A percentile compares a stretch with the other conserved stretches of the same genome.
Evolutionary conservation across 192 early-diverging fungal species (phyloP).

Genomic region (Coemansia aciculifera): DNA sequence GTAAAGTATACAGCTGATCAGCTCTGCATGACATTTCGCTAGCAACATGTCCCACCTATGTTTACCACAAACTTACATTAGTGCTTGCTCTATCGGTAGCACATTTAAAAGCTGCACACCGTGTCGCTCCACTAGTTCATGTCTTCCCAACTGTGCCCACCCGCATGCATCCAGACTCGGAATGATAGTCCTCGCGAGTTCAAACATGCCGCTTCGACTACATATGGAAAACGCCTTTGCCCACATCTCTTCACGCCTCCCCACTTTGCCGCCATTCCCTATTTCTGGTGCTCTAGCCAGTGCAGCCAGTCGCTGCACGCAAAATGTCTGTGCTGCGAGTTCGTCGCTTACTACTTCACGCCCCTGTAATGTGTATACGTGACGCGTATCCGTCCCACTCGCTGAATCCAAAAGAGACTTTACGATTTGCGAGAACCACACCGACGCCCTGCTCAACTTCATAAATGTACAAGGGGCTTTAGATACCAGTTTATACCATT

Average conservation of each 20-base stretch:
- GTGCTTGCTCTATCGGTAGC: constrained; percentile 11
- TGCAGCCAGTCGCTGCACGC: constrained; percentile 24
- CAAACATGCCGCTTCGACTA: constrained; percentile 9
- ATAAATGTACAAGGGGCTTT: background rate
- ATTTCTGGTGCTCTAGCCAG: background rate
- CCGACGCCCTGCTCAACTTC: constrained; percentile 22
- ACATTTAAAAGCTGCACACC: constrained; percentile 15
- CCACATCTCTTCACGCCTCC: constrained; percentile 17
- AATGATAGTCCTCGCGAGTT: constrained; percentile 15
- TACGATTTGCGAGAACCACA: constrained; percentile 40
- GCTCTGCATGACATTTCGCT: background rate
- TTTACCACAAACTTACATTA: constrained; percentile 21
- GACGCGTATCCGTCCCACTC: background rate
- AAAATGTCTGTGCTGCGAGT: constrained; percentile 3
- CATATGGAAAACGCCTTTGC: constrained; percentile 28
- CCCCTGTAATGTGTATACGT: background rate
- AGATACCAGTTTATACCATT: background rate
- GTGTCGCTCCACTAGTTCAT: constrained; percentile 16
- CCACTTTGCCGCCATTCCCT: background rate
- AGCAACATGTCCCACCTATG: background rate
- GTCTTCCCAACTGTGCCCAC: constrained; percentile 29
- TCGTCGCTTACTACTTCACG: constrained; percentile 4
- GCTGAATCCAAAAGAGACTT: constrained; percentile 16
- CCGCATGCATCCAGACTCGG: constrained; percentile 30
- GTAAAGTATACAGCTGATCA: background rate